phyloP scores from a whole-genome alignment of 192 early-diverging fungal species.

The Coemansia sp. region DNA sequence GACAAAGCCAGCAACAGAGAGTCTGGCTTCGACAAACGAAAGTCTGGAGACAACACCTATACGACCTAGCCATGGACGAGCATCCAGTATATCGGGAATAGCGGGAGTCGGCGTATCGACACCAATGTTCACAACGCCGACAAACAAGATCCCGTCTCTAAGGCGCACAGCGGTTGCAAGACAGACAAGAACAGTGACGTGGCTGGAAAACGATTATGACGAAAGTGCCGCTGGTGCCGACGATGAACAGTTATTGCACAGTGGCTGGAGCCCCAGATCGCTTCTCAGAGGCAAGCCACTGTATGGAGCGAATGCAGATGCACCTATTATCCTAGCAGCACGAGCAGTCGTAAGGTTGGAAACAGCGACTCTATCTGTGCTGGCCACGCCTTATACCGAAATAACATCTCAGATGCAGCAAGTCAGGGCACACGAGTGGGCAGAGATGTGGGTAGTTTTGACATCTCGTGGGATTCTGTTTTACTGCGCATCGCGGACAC shows the following conservation, averaged over 20 bases:
- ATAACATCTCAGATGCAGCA: conserved; percentile 34
- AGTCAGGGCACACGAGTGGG: conserved; percentile 39
- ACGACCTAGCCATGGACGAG: not conserved
- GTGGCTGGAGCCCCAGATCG: not conserved
- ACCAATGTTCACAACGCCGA: not conserved
- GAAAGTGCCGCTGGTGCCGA: not conserved
- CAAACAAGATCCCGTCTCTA: not conserved
- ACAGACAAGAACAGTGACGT: conserved; percentile 1
- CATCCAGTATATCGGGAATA: not conserved
- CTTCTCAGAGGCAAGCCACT: not conserved
- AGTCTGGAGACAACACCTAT: not conserved
- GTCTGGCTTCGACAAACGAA: not conserved
- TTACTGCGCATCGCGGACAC: conserved; percentile 28
- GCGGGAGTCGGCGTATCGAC: not conserved
- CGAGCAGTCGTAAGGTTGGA: conserved; percentile 44
- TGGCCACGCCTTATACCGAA: conserved; percentile 43
- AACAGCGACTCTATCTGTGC: conserved; percentile 21
- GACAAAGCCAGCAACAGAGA: not conserved
- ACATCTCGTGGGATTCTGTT: conserved; percentile 43
- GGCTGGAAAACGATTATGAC: not conserved
- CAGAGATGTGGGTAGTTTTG: conserved; percentile 51
- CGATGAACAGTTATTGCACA: not conserved
- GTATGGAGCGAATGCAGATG: not conserved
- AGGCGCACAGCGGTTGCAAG: not conserved
- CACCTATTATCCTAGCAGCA: conserved; percentile 28